Evolutionary conservation across 495 filamentous ascomycete species (phyloP).

Genomic region (Xylaria palmicola): DNA sequence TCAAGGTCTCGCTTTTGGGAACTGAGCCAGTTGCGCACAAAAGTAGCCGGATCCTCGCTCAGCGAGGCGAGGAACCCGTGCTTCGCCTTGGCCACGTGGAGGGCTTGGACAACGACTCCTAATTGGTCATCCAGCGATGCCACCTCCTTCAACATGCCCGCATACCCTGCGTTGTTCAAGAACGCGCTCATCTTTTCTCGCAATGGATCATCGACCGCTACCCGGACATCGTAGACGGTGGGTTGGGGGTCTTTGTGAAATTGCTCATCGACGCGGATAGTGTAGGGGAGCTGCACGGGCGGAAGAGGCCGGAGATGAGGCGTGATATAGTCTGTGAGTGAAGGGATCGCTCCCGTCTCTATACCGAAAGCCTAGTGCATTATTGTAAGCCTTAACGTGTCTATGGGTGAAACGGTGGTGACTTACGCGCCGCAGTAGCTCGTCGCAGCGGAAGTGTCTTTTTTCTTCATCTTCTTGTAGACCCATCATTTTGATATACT

Average conservation of each 20-base stretch:
- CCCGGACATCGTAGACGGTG: constrained; percentile 85
- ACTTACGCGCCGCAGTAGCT: constrained; percentile 69
- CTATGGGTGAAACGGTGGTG: not conserved
- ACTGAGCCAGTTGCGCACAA: constrained; percentile 79
- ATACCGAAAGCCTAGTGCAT: constrained; percentile 70
- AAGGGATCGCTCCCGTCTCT: constrained; percentile 85
- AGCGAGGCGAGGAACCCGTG: constrained; percentile 78
- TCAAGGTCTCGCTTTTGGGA: constrained; percentile 89
- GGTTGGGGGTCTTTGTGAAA: constrained; percentile 66
- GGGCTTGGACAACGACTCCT: constrained; percentile 71
- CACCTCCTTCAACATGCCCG: constrained; percentile 67
- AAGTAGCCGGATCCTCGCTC: constrained; percentile 75
- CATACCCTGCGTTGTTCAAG: constrained; percentile 54
- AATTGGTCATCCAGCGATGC: constrained; percentile 76
- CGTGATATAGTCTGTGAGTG: constrained; percentile 72
- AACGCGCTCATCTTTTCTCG: constrained; percentile 65
- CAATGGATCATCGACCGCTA: constrained; percentile 81
- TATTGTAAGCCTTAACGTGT: constrained; percentile 18
- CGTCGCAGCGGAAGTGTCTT: constrained; percentile 86
- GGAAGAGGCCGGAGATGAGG: constrained; percentile 75
- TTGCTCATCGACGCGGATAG: constrained; percentile 86
- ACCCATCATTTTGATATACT: constrained; percentile 84
- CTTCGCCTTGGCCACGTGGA: constrained; percentile 77
- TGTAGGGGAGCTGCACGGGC: constrained; percentile 84
- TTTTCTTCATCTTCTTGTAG: constrained; percentile 93